A percentile compares a stretch with the other conserved stretches of the same genome.
phyloP scores from a whole-genome alignment of 2,329 filamentous ascomycete genomes.

The Sporothrix schenckii region DNA sequence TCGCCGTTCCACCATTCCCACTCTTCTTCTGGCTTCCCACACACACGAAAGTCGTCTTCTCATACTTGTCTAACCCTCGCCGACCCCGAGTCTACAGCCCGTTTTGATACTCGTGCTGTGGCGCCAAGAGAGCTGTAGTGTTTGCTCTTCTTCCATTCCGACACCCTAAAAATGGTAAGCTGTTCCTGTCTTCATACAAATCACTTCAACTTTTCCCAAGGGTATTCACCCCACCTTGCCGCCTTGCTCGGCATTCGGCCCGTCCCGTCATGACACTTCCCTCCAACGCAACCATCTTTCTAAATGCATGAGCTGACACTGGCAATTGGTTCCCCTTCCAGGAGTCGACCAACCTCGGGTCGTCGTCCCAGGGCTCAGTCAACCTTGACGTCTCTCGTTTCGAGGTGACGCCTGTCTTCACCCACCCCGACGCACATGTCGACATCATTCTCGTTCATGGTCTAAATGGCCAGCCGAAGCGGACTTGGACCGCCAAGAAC shows the following conservation, averaged over 20 bases:
- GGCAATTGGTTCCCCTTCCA: neutral
- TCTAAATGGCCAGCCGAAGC: conserved; percentile 65
- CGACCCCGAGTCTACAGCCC: neutral
- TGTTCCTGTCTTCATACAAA: neutral
- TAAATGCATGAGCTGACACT: neutral
- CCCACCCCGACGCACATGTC: conserved; percentile 60
- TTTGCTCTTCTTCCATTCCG: neutral
- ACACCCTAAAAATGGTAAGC: conserved; percentile 27
- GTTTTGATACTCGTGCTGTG: neutral
- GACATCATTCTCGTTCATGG: conserved; percentile 74
- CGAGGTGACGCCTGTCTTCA: conserved; percentile 63
- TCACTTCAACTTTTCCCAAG: neutral
- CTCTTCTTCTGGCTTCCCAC: neutral
- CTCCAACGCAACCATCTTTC: no score
- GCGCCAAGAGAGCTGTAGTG: neutral
- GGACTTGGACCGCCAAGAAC: conserved; percentile 63
- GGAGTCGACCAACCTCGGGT: neutral
- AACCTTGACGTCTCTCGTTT: conserved; percentile 44
- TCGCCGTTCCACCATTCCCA: neutral
- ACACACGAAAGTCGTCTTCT: neutral
- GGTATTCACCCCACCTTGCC: neutral
- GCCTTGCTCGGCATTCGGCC: neutral
- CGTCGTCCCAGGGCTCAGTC: conserved; percentile 16
- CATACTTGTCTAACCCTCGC: neutral
- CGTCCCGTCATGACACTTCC: neutral